A percentile compares a stretch with the other conserved stretches of the same genome.
Conservation (phyloP, 805 yeast species). For the Limtongia smithiae region DNA sequence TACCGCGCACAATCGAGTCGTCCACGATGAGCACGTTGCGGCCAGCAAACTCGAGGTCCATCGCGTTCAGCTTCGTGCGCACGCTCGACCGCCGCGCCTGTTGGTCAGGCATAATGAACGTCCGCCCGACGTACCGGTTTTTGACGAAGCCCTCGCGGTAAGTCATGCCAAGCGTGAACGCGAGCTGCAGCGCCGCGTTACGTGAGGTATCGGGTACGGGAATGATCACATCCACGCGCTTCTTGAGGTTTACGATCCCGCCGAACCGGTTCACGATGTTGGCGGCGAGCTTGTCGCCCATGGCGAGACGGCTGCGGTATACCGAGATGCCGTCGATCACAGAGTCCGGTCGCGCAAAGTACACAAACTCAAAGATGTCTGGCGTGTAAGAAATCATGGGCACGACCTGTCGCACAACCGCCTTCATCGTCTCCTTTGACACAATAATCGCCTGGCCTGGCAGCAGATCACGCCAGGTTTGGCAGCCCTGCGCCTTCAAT, state of each 20-base stretch:
- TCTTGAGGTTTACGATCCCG: slow-evolving; percentile 44
- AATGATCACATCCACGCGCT: slow-evolving; percentile 84
- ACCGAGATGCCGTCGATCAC: slow-evolving; percentile 96
- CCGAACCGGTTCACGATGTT: slow-evolving; percentile 52
- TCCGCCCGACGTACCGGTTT: slow-evolving; percentile 94
- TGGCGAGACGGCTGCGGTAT: slow-evolving; percentile 83
- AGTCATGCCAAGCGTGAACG: slow-evolving; percentile 72
- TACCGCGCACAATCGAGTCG: slow-evolving; percentile 96
- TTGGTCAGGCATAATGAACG: slow-evolving; percentile 98
- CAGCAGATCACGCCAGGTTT: slow-evolving; percentile 69
- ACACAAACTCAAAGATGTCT: slow-evolving; percentile 94
- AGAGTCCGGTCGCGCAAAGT: slow-evolving; percentile 96
- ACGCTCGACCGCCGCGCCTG: slow-evolving; percentile 90
- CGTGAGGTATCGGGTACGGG: slow-evolving; percentile 99
- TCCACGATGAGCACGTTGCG: slow-evolving; percentile 87
- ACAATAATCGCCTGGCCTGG: slow-evolving; percentile 98
- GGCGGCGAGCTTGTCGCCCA: slow-evolving; percentile 87
- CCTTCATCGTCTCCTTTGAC: slow-evolving; percentile 67
- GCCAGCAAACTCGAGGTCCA: slow-evolving; percentile 85
- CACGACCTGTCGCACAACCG: slow-evolving; percentile 84
- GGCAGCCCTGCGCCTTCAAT: slow-evolving; percentile 84
- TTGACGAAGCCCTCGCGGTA: slow-evolving; percentile 97
- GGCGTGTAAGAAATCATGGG: slow-evolving; percentile 79
- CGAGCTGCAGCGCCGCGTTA: slow-evolving; percentile 89
- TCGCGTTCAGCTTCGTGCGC: slow-evolving; percentile 90